phyloP scores from a whole-genome alignment of 2,329 filamentous ascomycete species.

The Didymella pomorum region DNA sequence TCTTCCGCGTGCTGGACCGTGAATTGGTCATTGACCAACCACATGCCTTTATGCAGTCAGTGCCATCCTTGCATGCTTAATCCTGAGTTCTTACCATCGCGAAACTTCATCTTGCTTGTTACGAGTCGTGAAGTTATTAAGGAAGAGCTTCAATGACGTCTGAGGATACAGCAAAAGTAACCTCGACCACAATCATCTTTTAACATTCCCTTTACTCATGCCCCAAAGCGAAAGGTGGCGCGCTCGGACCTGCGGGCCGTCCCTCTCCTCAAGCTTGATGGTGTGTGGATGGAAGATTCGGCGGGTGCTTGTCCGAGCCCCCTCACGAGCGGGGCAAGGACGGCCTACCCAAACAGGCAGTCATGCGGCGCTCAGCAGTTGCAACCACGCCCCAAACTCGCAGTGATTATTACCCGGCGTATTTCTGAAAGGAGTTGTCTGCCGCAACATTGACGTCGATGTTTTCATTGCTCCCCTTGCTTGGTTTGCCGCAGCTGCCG shows the following conservation, averaged over 20 bases:
- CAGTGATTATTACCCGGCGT: background rate
- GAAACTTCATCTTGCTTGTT: slow-evolving; percentile 63
- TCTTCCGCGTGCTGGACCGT: slow-evolving; percentile 72
- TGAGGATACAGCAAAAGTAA: background rate
- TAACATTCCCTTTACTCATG: slow-evolving; percentile 1
- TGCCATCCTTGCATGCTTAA: background rate
- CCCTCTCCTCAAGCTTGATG: slow-evolving; percentile 17
- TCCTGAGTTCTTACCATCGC: slow-evolving; percentile 58
- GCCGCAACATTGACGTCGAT: background rate
- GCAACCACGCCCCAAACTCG: background rate
- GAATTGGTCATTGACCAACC: slow-evolving; percentile 68
- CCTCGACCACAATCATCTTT: slow-evolving; percentile 8
- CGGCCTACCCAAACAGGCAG: slow-evolving; percentile 9
- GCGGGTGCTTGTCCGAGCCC: slow-evolving; percentile 28
- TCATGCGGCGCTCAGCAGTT: slow-evolving; percentile 1
- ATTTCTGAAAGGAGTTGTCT: background rate
- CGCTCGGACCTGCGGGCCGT: slow-evolving; percentile 33
- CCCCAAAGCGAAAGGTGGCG: slow-evolving; percentile 5
- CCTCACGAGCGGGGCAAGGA: slow-evolving; percentile 21
- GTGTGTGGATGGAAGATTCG: slow-evolving; percentile 38
- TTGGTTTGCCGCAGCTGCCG: slow-evolving; percentile 11
- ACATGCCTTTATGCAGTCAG: slow-evolving; percentile 60
- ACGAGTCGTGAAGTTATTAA: background rate
- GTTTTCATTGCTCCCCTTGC: slow-evolving; percentile 7
- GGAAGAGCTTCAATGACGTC: slow-evolving; percentile 13